These are phyloP conservation scores for Syzygium oleosum DNA, from an alignment of 345 rosid genomes.

Conservation along the genomic window DNA sequence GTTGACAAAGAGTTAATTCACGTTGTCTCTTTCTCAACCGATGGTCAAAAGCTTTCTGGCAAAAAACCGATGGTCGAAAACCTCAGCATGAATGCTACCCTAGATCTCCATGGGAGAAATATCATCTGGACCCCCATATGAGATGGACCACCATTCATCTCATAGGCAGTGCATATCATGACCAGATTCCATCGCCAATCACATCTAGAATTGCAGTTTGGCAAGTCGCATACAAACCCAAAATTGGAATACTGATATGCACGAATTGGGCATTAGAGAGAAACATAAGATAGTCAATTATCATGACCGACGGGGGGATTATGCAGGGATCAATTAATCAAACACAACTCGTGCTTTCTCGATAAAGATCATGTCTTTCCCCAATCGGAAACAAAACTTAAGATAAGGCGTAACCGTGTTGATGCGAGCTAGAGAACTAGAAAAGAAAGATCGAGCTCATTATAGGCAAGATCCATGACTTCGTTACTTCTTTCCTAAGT, in stretches of 20 bases:
- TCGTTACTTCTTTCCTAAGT: not conserved
- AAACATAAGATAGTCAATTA: not conserved
- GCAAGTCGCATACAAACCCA: not conserved
- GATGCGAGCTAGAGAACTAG: not conserved
- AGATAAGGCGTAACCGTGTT: not conserved
- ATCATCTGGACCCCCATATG: not conserved
- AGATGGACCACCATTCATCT: not conserved
- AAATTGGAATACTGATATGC: not conserved
- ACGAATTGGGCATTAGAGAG: not conserved
- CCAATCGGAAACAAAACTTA: not conserved
- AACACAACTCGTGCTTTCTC: not conserved
- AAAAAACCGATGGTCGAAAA: not conserved
- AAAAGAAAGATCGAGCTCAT: not conserved
- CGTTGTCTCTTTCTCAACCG: not conserved
- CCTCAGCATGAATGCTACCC: not conserved
- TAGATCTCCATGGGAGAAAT: not conserved
- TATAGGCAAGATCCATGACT: not conserved
- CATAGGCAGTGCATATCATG: not conserved
- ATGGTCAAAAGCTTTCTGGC: not conserved
- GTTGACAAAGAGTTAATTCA: not conserved
- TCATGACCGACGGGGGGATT: not conserved
- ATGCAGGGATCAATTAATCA: not conserved
- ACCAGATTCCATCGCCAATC: not conserved
- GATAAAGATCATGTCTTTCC: not conserved
- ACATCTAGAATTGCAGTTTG: not conserved